Conservation (phyloP, 192 early-diverging fungal genomes). For the Fimicolochytrium jonesii region DNA sequence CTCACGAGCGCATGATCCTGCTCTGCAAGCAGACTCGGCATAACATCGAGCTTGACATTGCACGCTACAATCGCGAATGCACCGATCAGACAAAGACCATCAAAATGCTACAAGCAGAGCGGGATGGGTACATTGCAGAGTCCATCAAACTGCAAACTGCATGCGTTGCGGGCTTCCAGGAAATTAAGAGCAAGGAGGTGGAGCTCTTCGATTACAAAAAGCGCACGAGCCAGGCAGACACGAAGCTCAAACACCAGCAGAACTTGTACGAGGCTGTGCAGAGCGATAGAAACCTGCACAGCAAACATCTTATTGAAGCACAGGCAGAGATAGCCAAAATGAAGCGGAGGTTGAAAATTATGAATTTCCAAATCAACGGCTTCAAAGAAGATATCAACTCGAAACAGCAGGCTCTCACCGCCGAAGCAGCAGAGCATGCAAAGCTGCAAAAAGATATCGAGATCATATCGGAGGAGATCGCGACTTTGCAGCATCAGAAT, state of each 20-base stretch:
- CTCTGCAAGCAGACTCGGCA: slow-evolving; percentile 46
- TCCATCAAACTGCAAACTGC: slow-evolving; percentile 31
- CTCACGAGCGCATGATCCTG: slow-evolving; percentile 27
- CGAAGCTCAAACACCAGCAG: slow-evolving; percentile 63
- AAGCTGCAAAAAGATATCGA: slow-evolving; percentile 54
- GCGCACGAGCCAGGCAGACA: slow-evolving; percentile 56
- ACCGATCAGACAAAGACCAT: slow-evolving; percentile 25
- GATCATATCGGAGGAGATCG: slow-evolving; percentile 51
- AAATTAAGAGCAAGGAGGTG: slow-evolving; percentile 54
- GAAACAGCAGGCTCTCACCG: slow-evolving; percentile 47
- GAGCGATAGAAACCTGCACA: slow-evolving; percentile 58
- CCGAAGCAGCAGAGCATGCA: slow-evolving; percentile 43
- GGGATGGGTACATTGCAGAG: slow-evolving; percentile 42
- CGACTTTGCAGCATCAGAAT: slow-evolving; percentile 54
- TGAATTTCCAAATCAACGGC: slow-evolving; percentile 66
- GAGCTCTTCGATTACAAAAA: slow-evolving; percentile 57
- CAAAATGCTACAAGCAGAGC: slow-evolving; percentile 33
- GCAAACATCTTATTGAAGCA: slow-evolving; percentile 58
- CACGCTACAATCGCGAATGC: slow-evolving; percentile 29
- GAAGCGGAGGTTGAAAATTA: slow-evolving; percentile 60
- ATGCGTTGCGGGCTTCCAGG: slow-evolving; percentile 38
- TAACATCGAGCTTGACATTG: slow-evolving; percentile 55
- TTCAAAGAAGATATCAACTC: slow-evolving; percentile 58
- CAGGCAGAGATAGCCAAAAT: slow-evolving; percentile 59
- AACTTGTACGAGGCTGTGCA: slow-evolving; percentile 65